Evolutionary conservation across 1,284 basidiomycete genomes (phyloP).

Genomic region (Abortiporus biennis): DNA sequence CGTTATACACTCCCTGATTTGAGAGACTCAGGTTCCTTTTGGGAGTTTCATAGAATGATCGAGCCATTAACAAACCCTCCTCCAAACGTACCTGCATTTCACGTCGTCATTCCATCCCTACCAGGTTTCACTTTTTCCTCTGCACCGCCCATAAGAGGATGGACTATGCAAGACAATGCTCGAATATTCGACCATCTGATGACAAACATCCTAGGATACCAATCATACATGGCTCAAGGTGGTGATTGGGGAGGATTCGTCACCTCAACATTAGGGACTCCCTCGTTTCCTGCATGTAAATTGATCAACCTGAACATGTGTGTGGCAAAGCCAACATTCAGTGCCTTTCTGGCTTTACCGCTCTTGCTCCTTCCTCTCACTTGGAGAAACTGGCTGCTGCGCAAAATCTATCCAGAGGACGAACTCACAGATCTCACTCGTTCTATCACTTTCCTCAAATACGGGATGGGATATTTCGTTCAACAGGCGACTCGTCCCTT

Average conservation of each 20-base stretch:
- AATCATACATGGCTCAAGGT: constrained; percentile 10
- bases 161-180: constrained; percentile 13
- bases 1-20: neutral
- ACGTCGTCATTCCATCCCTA: constrained; percentile 15
- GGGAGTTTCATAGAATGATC: constrained; percentile 12
- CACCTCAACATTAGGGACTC: constrained; percentile 2
- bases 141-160: constrained; percentile 9
- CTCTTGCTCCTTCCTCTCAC: constrained; percentile 10
- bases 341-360: constrained; percentile 10
- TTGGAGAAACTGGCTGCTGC: constrained; percentile 13
- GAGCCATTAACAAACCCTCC: constrained; percentile 11
- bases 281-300: constrained; percentile 12
- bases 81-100: constrained; percentile 12
- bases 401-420: constrained; percentile 11
- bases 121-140: constrained; percentile 16
- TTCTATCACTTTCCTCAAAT: constrained; percentile 2
- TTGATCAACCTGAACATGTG: constrained; percentile 8
- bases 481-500: constrained; percentile 11
- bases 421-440: constrained; percentile 9
- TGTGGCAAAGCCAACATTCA: constrained; percentile 4
- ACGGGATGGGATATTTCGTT: constrained; percentile 9
- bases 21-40: constrained; percentile 10
- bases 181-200: constrained; percentile 14
- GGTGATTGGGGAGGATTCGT: constrained; percentile 11
- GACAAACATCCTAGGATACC: constrained; percentile 13